Evolutionary conservation across 805 yeast genomes (phyloP), one percentile per base, ranked within the genome.

Genomic region (Teunomyces cretensis): DNA sequence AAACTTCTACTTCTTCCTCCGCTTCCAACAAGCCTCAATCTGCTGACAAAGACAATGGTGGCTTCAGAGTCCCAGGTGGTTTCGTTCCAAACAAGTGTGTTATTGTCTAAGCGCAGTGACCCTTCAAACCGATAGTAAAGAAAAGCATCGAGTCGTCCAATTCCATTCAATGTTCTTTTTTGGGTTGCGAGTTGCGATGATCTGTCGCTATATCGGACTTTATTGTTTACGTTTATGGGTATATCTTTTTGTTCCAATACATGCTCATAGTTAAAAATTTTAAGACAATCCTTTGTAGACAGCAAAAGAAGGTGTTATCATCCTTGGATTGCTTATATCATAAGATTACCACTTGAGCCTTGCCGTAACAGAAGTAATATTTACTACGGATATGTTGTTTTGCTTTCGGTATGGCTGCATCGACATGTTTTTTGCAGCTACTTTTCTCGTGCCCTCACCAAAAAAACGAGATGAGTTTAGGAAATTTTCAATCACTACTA

Each of bases 401-500:
- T 19, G 22, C 6, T 19, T 19, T 19, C 22, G 22, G 12, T 26
- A 9, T 26, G 37, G 37, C 22, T 33, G 28, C 38, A 13, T 12
- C 8, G 22, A 8, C 26, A n/a, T 33, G 16, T 35, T 22, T 33
- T 35, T 35, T 22, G 38, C 38, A 35, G 17, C 38, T n/a, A 17
- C 22, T 16, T 17, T 35, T 33, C 26, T 12, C 38, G 38, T 35
- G 38, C 38, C 38, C 38, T 35, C 38, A 35, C 38, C 38, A 24
- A 22, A 35, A 33, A 35, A 33, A 35, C 16, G 45, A 43, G 49
- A 46, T 46, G 49, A 46, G 49, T 41, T 46, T 36, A 30, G 38
- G 37, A 30, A 42, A 42, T 43, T 41, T 42, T 42, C 49, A 43
- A 27, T 30, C 46, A 30, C 39, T 13, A 24, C 35, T n/a, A 28